Conservation (phyloP, 2,329 filamentous ascomycete genomes). For the Hymenoscyphus linearis region DNA sequence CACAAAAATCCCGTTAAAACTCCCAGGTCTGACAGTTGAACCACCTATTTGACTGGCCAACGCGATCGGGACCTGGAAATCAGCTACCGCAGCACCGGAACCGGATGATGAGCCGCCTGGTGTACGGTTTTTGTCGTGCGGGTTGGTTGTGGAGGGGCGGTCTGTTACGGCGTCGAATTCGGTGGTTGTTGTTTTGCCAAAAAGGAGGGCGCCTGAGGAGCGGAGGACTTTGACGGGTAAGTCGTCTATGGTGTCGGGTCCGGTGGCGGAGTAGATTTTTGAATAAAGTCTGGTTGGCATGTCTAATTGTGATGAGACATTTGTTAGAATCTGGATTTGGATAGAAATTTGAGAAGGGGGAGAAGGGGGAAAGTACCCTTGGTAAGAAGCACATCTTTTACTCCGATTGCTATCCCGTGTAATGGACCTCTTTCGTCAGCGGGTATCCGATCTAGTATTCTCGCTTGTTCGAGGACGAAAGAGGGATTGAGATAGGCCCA, state of each 20-base stretch:
- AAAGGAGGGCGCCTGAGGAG: conserved; percentile 50
- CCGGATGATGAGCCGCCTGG: conserved; percentile 65
- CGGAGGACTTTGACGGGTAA: conserved; percentile 47
- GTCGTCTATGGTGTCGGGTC: conserved; percentile 45
- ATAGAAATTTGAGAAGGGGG: neutral
- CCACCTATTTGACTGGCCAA: conserved; percentile 64
- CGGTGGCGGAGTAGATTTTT: conserved; percentile 44
- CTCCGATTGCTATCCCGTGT: conserved; percentile 52
- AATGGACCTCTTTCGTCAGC: conserved; percentile 45
- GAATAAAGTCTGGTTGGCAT: conserved; percentile 56
- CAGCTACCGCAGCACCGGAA: conserved; percentile 60
- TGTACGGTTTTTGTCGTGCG: conserved; percentile 46
- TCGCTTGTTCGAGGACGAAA: conserved; percentile 45
- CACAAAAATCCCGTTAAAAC: conserved; percentile 59
- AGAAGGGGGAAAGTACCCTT: conserved; percentile 35
- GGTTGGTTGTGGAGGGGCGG: conserved; percentile 53
- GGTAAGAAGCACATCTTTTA: conserved; percentile 57
- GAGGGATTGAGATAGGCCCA: conserved; percentile 45
- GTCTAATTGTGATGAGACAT: conserved; percentile 33
- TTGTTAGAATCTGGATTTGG: neutral
- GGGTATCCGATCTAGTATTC: conserved; percentile 45
- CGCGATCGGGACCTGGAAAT: conserved; percentile 48
- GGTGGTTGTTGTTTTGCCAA: conserved; percentile 57
- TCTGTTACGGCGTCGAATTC: conserved; percentile 55
- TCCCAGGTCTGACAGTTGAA: conserved; percentile 57